Base-by-base conservation (phyloP, 2,329 filamentous ascomycete species). In the Gyromitra esculenta region DNA sequence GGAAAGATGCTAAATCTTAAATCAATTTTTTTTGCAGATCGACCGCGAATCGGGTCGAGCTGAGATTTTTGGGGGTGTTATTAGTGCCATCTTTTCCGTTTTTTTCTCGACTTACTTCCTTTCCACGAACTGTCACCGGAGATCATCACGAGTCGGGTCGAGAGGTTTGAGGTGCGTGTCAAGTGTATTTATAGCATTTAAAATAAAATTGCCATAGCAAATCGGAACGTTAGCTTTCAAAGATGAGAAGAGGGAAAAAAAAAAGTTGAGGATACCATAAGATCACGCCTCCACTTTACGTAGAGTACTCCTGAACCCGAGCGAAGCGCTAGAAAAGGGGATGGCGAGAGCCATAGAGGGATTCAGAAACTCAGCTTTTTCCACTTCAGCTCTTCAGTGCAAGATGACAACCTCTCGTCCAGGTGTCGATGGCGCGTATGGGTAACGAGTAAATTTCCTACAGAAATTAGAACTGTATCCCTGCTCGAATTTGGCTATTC, bases 121-220 rank as follows among this genome's bases (percentile, higher is more conserved):
- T 31, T 31, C 25, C 25, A 15, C 43, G 5, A 15, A 15, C 21
- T 52, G 13, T 59, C 31, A 37, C 31, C 31, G 3, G 56, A 31
- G 31, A 21, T 59, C 54, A 37, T 57, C 54, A 57, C 54, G 25
- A 21, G 48, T 52, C 48, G 21, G 50, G 50, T 52, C 8, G 50
- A 21, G 21, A 8, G 54, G 25, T 59, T 35, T 59, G 54, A 59
- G 35, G 54, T 37, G 25, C 13, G 50, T 25, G n/a, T 50, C 15
- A 57, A n/a, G 25, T 25, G 25, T 57, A 59, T 59, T 59, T 59
- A 37, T 59, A 37, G 56, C 9, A 13, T 4, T 31, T 9, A 7
- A 25, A 45, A 6, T 31, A 52, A 5, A 9, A 54, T 54, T 18
- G 13, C 4, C 4, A 31, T 15, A 31, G 8, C 50, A 54, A 54